Evolutionary conservation across 179 eudicot species (phyloP), one percentile per base, ranked within the genome.

Genomic region (Corrigiola litoralis): DNA sequence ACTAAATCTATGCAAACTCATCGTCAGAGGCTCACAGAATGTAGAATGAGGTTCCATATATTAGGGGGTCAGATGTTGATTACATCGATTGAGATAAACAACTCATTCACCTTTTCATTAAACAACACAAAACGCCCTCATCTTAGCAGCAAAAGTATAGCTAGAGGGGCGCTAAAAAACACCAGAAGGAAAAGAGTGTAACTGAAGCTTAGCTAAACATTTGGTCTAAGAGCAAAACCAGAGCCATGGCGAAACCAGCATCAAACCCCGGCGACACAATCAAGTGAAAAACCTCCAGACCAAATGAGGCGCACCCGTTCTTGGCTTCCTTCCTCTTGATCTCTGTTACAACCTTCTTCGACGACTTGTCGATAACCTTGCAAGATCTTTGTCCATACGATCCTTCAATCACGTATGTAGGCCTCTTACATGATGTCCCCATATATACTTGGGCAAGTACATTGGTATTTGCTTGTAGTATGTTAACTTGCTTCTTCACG

Each of bases 281-380:
- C 79, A 88, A 81, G 7, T 68, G 72, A 58, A 90, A 90, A 17
- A 90, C 92, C 70, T 90, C 97, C 20, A 70, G 67, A 44, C 95
- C 92, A 32, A 81, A 90, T 9, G 91, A 85, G 6, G 76, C 89
- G 5, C 79, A 72, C 21, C 73, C 75, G 28, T 55, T 68, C 20
- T 24, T 40, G 0, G 85, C 80, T 58, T 87, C 85, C 77, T 90
- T 90, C 67, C 65, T 82, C 83, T 66, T 79, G 40, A 90, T 80
- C 83, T 90, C 97, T 0, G 81, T 88, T 14, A 84, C 86, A n/a
- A 79, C 59, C 29, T 40, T 74, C 44, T 56, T 71, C 42, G 79
- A 78, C 18, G 73, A 68, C 24, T 76, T 80, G 48, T 87, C 91
- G 18, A 80, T 7, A 11, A 89, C 74, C 64, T 68, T 77, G 64